Base-by-base conservation (phyloP, 169 alveolate species). In the Neospora caninum region DNA sequence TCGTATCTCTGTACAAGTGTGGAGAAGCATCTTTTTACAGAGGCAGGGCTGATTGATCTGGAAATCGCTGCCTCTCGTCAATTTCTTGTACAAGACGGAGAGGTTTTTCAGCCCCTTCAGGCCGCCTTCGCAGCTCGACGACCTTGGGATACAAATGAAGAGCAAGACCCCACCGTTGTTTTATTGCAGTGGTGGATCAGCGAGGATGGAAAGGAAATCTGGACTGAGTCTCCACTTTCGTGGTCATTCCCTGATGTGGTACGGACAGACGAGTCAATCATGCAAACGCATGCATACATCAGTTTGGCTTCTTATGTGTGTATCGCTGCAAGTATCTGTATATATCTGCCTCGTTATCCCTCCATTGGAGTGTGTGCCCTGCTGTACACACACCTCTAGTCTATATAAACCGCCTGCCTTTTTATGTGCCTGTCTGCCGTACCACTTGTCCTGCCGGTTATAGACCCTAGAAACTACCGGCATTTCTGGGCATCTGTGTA, bases 111-210 rank as follows among this genome's bases (percentile, higher is more conserved):
- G 6, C 83, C 27, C 34, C 34, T 70, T 70, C 38, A 16, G 25
- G 83, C 83, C 34, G 83, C 83, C 18, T 82, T 91, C 13, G 94
- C 58, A 42, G 31, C 94, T 4, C 41, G 94, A 36, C 18, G 82
- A 20, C 80, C 94, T 10, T 39, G 54, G 58, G 38, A 91, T 29
- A 16, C 43, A 1, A 16, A 49, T 27, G 34, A 27, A 20, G 94
- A 91, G 53, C 88, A 91, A 49, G 94, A 91, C 58, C 94, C 94
- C 9, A 42, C 88, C 20, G 41, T 91, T 42, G 82, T 38, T 13
- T 39, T 91, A 9, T 4, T 78, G 18, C 94, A 91, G 64, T 73
- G 78, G 80, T 70, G 80, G 34, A 7, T 27, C 67, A 42, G 67
- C 36, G 89, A 91, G 43, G 89, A 70, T 70, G 83, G 83, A 27